Conservation (phyloP, 2,329 filamentous ascomycete genomes). For the Fusarium sp. region DNA sequence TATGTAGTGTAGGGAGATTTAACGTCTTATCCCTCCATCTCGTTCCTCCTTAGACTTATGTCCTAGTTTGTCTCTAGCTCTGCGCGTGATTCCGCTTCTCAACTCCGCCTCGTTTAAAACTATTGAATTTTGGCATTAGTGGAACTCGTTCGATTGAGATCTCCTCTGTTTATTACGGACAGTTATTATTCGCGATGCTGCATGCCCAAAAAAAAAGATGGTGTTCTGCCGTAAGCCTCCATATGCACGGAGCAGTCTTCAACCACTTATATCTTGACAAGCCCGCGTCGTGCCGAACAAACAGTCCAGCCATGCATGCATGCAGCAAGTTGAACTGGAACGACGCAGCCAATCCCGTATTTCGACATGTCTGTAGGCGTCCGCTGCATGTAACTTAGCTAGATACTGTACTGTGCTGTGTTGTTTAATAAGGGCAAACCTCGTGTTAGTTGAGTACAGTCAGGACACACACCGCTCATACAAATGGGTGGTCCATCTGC, state of each 20-base stretch:
- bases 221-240: conserved; percentile 37
- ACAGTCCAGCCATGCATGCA: not conserved
- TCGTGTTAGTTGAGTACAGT: conserved; percentile 26
- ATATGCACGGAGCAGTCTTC: conserved; percentile 8
- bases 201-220: conserved; percentile 4
- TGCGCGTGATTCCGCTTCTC: conserved; percentile 33
- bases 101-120: conserved; percentile 9
- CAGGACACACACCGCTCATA: conserved; percentile 34
- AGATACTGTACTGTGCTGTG: not conserved
- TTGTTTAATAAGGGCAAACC: not conserved
- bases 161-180: not conserved
- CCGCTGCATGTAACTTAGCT: conserved; percentile 29
- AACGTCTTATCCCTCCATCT: conserved; percentile 7
- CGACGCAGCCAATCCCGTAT: conserved; percentile 28
- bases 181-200: not conserved
- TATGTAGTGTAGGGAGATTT: too few species aligned
- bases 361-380: conserved; percentile 22
- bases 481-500: conserved; percentile 19
- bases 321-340: not conserved
- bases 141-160: conserved; percentile 10
- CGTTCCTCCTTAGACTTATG: conserved; percentile 2
- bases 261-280: conserved; percentile 32
- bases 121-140: conserved; percentile 23
- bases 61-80: conserved; percentile 36
- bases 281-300: conserved; percentile 1